Percentiles rank a stretch among this genome's conserved stretches.
These are phyloP conservation scores for Candida anglica DNA, from an alignment of 805 yeast species.

Conservation along the genomic window DNA sequence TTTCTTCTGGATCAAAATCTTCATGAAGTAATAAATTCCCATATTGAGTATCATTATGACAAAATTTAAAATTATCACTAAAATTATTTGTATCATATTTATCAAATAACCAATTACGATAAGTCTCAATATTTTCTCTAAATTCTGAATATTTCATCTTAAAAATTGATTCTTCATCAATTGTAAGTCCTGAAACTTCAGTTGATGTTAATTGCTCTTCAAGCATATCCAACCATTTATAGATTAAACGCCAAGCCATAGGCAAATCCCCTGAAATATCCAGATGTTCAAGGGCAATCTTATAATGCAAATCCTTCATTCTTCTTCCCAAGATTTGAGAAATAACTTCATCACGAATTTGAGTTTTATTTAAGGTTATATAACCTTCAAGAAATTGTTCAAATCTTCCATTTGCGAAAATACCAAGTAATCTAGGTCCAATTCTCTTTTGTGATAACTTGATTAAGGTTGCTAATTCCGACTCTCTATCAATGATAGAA, in stretches of 20 bases:
- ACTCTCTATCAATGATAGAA: constrained; percentile 78
- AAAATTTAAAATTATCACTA: constrained; percentile 60
- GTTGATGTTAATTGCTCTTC: constrained; percentile 40
- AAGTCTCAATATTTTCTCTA: constrained; percentile 43
- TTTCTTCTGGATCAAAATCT: constrained; percentile 49
- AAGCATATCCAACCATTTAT: constrained; percentile 60
- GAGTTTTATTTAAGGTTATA: constrained; percentile 65
- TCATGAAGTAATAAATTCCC: constrained; percentile 77
- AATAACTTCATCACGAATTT: constrained; percentile 70
- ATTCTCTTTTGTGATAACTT: constrained; percentile 74
- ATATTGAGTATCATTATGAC: constrained; percentile 96
- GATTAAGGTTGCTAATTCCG: constrained; percentile 68
- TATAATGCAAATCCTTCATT: constrained; percentile 90
- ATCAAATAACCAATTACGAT: constrained; percentile 58
- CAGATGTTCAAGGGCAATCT: constrained; percentile 56
- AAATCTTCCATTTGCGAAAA: constrained; percentile 87
- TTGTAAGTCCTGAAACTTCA: constrained; percentile 22
- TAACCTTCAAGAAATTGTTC: constrained; percentile 91
- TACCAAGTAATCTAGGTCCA: constrained; percentile 87
- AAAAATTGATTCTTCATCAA: constrained; percentile 33
- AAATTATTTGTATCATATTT: constrained; percentile 44
- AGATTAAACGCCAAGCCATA: constrained; percentile 61
- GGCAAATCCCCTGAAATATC: constrained; percentile 61
- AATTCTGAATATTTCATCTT: constrained; percentile 49
- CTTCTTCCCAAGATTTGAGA: constrained; percentile 88